Evolutionary conservation across 441 rosid genomes (phyloP), one percentile per base, ranked within the genome.

Genomic region (Croton setiger): DNA sequence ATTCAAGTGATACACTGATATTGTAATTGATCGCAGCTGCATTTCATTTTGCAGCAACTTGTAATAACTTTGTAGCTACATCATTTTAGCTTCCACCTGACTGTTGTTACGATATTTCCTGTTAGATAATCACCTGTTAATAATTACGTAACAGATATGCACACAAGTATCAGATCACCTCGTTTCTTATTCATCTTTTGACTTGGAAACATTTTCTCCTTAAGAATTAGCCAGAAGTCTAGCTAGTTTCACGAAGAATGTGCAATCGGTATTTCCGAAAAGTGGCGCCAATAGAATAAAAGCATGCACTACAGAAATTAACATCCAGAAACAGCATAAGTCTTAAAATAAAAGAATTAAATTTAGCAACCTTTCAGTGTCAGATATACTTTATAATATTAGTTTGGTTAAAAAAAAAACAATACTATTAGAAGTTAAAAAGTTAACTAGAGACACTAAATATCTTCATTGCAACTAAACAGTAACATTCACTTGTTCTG

Each of bases 401-500:
- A 27, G 31, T 27, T 27, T 27, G 31, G 31, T 2, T 0, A 27
- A 27, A 27, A 27, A 27, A 27, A 27, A 27, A 27, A 27, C 1
- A 27, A 1, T 2, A 27, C 31, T 27, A 27, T 27, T 27, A 60
- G 1, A 17, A n/a, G 20, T 12, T 18, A 18, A 4, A 17, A 41
- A 18, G 43, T 41, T 21, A 61, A 43, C 18, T 41, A 27, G 13
- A 9, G 15, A 36, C 27, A 10, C 51, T 20, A 53, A 1, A 36
- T 10, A 37, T 18, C 12, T 58, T 23, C 11, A 37, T 31, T 59
- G 36, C 17, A n/a, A 23, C 33, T 20, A 66, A 63, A 17, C 8
- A 39, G 61, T 15, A 37, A 18, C 51, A 39, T 31, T 14, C 14
- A 65, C 60, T 52, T 57, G 35, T 66, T 72, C 70, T 60, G 31